Evolutionary conservation across 1,284 basidiomycete species (phyloP), one percentile per base, ranked within the genome.

Genomic region (Lentinula novae-zelandiae): DNA sequence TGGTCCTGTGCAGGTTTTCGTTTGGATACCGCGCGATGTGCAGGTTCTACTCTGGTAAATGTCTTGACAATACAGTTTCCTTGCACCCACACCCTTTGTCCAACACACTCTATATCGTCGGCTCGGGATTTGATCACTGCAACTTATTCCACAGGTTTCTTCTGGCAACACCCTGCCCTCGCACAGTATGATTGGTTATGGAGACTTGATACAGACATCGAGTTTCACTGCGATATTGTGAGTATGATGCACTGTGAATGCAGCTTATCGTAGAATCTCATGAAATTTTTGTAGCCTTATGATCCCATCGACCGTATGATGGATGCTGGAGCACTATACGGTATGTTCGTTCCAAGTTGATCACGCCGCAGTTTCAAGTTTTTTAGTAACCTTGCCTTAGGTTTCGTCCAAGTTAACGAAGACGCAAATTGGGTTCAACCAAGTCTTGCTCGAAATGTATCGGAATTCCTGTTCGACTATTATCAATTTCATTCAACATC

Each of bases 201-300:
- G 69, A 62, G 71, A 13, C 62, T 72, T 3, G 71, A 72, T 56
- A 68, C 71, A 17, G 71, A 72, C 53, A 69, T 72, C 34, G 67
- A 69, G 49, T 72, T 72, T 52, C 70, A 72, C 56, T 72, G 70
- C 53, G 70, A 72, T 49, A 57, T 72, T 33, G 70, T 71, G 53
- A 58, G 67, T 64, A 15, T 46, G 44, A 17, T 20, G n/a, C 22
- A 27, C 5, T n/a, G 40, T 42, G 38, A 39, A 27, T 13, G 3
- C 27, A 36, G 3, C 27, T 27, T 4, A 27, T 27, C 0, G 27
- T 27, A 27, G 27, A 27, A 27, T 27, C 3, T 27, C 27, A 27
- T 27, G 27, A 27, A 10, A 40, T 17, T 22, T 3, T 49, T 44
- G 7, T 34, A 71, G 70, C 69, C 69, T 17, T 72, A 71, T 39